phyloP scores from a whole-genome alignment of 345 rosid species.

The Theobroma cacao region DNA sequence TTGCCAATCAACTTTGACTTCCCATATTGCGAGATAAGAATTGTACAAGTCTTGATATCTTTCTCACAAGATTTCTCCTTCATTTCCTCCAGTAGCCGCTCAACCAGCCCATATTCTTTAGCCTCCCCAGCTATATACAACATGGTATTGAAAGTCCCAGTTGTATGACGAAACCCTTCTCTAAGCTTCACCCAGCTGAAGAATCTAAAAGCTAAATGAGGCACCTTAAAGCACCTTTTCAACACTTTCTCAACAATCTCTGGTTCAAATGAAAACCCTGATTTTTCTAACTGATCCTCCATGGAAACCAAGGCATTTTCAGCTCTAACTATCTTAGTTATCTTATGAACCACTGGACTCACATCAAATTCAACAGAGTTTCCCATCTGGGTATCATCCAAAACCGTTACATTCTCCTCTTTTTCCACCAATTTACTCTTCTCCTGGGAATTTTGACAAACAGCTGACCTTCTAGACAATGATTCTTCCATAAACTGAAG shows the following conservation, averaged over 20 bases:
- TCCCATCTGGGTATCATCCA: conserved; percentile 17
- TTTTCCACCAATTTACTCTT: conserved; percentile 12
- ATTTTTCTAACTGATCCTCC: conserved; percentile 61
- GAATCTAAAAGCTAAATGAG: conserved; percentile 69
- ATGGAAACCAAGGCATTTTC: conserved; percentile 37
- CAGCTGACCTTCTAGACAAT: conserved; percentile 33
- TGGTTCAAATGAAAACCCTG: conserved; percentile 41
- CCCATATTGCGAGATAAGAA: conserved; percentile 61
- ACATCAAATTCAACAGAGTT: conserved; percentile 33
- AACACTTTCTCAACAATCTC: conserved; percentile 72
- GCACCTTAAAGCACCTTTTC: conserved; percentile 74
- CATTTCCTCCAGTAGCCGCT: conserved; percentile 62
- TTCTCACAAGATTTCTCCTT: conserved; percentile 47
- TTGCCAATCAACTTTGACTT: conserved; percentile 60
- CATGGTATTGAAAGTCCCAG: conserved; percentile 57
- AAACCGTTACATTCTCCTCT: conserved; percentile 2
- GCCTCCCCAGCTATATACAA: conserved; percentile 64
- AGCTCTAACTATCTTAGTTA: conserved; percentile 48
- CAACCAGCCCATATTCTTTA: conserved; percentile 41
- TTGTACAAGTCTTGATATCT: conserved; percentile 68
- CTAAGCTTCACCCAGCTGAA: conserved; percentile 64
- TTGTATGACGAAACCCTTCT: conserved; percentile 46
- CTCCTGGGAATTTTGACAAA: conserved; percentile 47
- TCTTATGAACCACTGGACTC: conserved; percentile 50
- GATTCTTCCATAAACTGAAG: neutral